These are phyloP conservation scores for Penicillium carneum DNA, from an alignment of 2,329 filamentous ascomycete species.

Conservation along the genomic window DNA sequence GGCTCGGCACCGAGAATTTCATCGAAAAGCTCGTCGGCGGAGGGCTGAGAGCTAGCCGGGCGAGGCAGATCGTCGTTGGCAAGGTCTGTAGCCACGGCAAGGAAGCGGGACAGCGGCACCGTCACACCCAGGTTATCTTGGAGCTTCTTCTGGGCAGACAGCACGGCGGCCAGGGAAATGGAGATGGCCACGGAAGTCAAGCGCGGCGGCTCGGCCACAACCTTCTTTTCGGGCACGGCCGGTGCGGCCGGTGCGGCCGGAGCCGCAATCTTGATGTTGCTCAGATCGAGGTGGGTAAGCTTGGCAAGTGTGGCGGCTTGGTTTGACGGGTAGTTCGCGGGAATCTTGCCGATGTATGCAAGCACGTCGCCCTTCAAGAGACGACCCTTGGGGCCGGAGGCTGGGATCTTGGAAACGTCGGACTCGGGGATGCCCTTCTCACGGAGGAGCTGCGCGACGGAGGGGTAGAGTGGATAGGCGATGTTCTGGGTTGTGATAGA, in stretches of 20 bases:
- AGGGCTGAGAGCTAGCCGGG: conserved; percentile 68
- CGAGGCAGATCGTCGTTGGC: conserved; percentile 86
- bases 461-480: conserved; percentile 68
- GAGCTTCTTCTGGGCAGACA: conserved; percentile 81
- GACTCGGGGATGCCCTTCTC: conserved; percentile 77
- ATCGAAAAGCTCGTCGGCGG: conserved; percentile 85
- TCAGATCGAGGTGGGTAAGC: conserved; percentile 85
- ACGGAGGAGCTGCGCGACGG: conserved; percentile 81
- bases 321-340: conserved; percentile 72
- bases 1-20: conserved; percentile 73
- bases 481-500: conserved; percentile 50
- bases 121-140: conserved; percentile 78
- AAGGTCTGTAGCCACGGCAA: conserved; percentile 81
- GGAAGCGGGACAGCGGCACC: conserved; percentile 84
- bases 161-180: conserved; percentile 78
- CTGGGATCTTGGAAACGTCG: conserved; percentile 80
- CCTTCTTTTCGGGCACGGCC: conserved; percentile 46
- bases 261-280: conserved; percentile 84
- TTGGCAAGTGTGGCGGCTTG: conserved; percentile 76
- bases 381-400: conserved; percentile 85
- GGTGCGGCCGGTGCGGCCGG: conserved; percentile 44
- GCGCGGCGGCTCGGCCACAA: conserved; percentile 40
- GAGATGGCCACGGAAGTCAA: conserved; percentile 67
- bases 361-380: conserved; percentile 95
- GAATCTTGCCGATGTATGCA: conserved; percentile 82